These are phyloP conservation scores for Rhytidhysteron rufulum DNA, from an alignment of 2,329 filamentous ascomycete species.

Conservation along the genomic window DNA sequence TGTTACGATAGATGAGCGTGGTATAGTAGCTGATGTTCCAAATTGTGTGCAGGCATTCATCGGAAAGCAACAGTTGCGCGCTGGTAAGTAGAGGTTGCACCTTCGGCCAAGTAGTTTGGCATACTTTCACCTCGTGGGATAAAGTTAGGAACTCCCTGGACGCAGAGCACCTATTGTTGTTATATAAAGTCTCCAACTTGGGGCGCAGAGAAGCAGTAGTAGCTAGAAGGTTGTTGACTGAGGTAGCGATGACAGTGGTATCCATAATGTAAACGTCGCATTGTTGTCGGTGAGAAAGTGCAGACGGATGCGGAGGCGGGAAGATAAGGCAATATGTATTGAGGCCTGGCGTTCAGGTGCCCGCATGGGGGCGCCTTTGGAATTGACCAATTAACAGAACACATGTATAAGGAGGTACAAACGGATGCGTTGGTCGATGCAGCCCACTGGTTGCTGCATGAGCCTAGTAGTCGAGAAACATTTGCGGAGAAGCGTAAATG, in stretches of 20 bases:
- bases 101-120: conserved; percentile 5
- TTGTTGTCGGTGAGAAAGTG: background rate
- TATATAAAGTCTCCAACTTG: conserved; percentile 1
- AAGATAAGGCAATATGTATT: no score
- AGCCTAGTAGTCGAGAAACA: background rate
- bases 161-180: conserved; percentile 4
- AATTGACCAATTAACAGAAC: no score
- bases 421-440: no score
- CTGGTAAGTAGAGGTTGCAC: conserved; percentile 4
- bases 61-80: conserved; percentile 2
- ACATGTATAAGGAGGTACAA: no score
- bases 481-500: background rate
- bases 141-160: conserved; percentile 7
- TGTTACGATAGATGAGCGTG: background rate
- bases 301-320: background rate
- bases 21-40: conserved; percentile 4
- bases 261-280: background rate
- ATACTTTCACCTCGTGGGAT: conserved; percentile 6
- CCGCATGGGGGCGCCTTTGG: no score
- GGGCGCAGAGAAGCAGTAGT: conserved; percentile 3
- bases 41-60: background rate
- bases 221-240: background rate
- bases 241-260: background rate
- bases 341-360: no score
- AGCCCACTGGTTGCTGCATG: no score